Evolutionary conservation across 164 flowering plant species (phyloP).

Genomic region (Annona squamosa): DNA sequence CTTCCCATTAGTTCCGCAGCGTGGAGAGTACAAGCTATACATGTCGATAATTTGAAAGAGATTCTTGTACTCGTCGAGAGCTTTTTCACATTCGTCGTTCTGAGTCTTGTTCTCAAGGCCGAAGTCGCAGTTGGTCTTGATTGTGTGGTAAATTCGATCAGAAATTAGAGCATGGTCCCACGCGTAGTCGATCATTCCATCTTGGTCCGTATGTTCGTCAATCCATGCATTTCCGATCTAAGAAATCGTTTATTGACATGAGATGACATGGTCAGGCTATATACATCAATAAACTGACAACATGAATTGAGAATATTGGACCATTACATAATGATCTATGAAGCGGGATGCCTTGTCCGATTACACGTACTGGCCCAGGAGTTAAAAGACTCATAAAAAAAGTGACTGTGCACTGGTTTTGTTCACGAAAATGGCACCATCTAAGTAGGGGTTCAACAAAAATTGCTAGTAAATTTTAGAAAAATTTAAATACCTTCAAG

Average conservation of each 20-base stretch:
- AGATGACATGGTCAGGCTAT: too few species aligned
- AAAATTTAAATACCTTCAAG: too few species aligned
- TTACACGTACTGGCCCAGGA: too few species aligned
- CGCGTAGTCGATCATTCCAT: constrained; percentile 69
- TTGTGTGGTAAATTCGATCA: constrained; percentile 30
- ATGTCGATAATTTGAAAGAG: constrained; percentile 67
- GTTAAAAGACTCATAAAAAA: too few species aligned
- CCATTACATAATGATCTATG: too few species aligned
- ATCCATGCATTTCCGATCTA: constrained; percentile 73
- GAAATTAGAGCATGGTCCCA: constrained; percentile 83
- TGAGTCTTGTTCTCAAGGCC: constrained; percentile 1
- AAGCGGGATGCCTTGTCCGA: too few species aligned
- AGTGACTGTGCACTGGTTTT: too few species aligned
- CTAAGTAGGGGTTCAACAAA: too few species aligned
- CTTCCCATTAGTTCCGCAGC: constrained; percentile 22
- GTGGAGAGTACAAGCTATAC: constrained; percentile 68
- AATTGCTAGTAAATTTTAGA: too few species aligned
- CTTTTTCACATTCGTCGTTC: constrained; percentile 20
- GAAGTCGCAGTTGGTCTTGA: constrained; percentile 49
- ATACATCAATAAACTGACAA: too few species aligned
- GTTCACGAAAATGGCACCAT: too few species aligned
- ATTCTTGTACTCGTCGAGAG: constrained; percentile 31
- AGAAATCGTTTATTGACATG: neutral
- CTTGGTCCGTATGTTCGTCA: constrained; percentile 58
- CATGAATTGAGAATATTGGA: too few species aligned